Percentiles rank a stretch among this genome's conserved stretches.
These are phyloP conservation scores for Cicer cuneatum DNA, from an alignment of 306 rosid species.

Conservation along the genomic window DNA sequence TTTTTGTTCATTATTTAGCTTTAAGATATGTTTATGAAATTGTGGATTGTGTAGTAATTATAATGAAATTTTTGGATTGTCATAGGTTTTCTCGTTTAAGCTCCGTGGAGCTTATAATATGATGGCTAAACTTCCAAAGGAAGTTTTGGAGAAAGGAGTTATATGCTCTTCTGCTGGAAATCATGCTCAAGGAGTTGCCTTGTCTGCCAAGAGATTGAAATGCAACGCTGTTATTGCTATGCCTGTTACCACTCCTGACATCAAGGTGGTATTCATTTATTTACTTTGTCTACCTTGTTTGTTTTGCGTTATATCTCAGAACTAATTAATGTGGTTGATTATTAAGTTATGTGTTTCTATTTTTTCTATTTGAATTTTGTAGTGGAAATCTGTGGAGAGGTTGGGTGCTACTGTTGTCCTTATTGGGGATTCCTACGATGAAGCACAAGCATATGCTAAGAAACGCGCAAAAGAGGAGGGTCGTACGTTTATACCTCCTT, in stretches of 20 bases:
- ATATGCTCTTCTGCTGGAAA: conserved; percentile 98
- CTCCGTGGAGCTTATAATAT: conserved; percentile 96
- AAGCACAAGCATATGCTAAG: conserved; percentile 93
- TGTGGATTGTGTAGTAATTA: conserved; percentile 11
- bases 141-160: conserved; percentile 78
- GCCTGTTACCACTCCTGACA: conserved; percentile 93
- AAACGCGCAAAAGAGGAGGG: conserved; percentile 69
- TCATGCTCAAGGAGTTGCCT: conserved; percentile 98
- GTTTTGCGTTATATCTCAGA: background rate
- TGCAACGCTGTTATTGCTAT: conserved; percentile 85
- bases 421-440: conserved; percentile 90
- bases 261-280: conserved; percentile 63
- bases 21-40: conserved; percentile 6
- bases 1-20: background rate
- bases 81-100: conserved; percentile 92
- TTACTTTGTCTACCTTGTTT: background rate
- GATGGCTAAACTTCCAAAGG: conserved; percentile 85
- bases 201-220: conserved; percentile 75
- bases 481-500: conserved; percentile 83
- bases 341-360: conserved; percentile 22
- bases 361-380: conserved; percentile 22
- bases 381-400: conserved; percentile 91
- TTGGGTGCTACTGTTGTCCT: conserved; percentile 88
- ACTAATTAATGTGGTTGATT: background rate
- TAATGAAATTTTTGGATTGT: no score